These are phyloP conservation scores for Metarhizium robertsii DNA, from an alignment of 2,329 filamentous ascomycete species.

Conservation along the genomic window DNA sequence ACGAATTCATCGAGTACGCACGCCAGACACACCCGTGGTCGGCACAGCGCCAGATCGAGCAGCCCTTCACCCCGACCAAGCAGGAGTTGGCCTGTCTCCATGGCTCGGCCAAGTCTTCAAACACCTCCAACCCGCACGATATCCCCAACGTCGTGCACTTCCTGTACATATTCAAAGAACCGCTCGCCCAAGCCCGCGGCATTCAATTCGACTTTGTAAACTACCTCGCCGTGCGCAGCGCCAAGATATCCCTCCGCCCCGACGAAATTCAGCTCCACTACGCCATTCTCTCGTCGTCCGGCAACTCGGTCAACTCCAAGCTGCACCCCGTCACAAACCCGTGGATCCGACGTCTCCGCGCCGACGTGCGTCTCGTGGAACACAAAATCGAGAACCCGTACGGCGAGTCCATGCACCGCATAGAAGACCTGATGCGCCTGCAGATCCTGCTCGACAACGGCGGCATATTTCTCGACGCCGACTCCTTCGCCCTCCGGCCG, in stretches of 20 bases:
- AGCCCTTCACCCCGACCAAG: conserved; percentile 7
- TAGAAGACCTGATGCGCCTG: conserved; percentile 7
- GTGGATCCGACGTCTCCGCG: conserved; percentile 7
- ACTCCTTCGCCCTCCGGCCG: conserved; percentile 7
- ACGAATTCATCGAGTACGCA: conserved; percentile 3
- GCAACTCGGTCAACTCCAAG: background rate
- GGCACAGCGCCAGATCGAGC: conserved; percentile 7
- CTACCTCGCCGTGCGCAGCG: conserved; percentile 10
- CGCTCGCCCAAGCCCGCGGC: conserved; percentile 1
- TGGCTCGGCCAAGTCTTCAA: background rate
- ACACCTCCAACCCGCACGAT: background rate
- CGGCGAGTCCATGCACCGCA: background rate
- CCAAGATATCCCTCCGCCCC: conserved; percentile 7
- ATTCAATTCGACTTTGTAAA: conserved; percentile 9
- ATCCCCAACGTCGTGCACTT: conserved; percentile 11
- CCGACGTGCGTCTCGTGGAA: conserved; percentile 5
- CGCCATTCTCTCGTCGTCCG: conserved; percentile 1
- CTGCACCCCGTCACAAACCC: conserved; percentile 3
- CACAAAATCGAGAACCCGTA: conserved; percentile 1
- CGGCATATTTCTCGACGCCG: conserved; percentile 9
- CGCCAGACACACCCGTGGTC: conserved; percentile 6
- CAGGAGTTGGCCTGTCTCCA: conserved; percentile 8
- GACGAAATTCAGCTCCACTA: conserved; percentile 6
- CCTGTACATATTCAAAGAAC: conserved; percentile 8
- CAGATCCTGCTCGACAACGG: conserved; percentile 9